phyloP scores from a whole-genome alignment of 192 early-diverging fungal genomes.

The Funneliformis mosseae region DNA sequence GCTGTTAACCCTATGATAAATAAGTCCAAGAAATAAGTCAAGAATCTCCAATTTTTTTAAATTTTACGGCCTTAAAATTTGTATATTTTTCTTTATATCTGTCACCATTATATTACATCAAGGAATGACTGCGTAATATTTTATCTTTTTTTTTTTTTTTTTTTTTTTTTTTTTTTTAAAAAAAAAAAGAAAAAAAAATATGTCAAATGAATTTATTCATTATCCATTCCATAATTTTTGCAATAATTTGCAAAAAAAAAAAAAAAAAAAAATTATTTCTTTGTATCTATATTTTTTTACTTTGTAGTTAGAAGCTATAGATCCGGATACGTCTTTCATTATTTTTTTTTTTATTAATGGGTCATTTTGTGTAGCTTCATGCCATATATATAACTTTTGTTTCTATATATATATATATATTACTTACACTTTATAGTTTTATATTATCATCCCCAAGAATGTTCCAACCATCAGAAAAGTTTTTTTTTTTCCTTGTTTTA shows the following conservation, averaged over 20 bases:
- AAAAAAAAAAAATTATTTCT: not conserved
- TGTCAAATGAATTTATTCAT: not conserved
- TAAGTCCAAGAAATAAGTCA: conserved; percentile 31
- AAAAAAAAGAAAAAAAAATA: conserved; percentile 1
- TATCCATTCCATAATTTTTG: not conserved
- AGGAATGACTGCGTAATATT: not conserved
- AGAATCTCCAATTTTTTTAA: not conserved
- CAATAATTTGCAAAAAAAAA: too few relatives aligned
- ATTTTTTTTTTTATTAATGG: conserved; percentile 4
- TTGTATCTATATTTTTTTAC: conserved; percentile 28
- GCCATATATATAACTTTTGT: conserved; percentile 4
- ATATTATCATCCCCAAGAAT: conserved; percentile 5
- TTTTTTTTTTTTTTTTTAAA: not conserved
- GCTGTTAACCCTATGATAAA: conserved; percentile 43
- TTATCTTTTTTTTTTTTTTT: not conserved
- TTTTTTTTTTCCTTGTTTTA: conserved; percentile 2
- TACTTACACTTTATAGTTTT: not conserved
- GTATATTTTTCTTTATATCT: not conserved
- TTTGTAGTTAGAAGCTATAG: conserved; percentile 13
- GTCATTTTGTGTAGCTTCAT: conserved; percentile 9
- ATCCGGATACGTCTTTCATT: not conserved
- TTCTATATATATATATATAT: not conserved
- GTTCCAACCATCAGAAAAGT: not conserved
- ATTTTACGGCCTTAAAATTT: not conserved
- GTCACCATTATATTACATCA: too few relatives aligned